Evolutionary conservation across 2,329 filamentous ascomycete genomes (phyloP).

Genomic region (Peltaster fructicola): DNA sequence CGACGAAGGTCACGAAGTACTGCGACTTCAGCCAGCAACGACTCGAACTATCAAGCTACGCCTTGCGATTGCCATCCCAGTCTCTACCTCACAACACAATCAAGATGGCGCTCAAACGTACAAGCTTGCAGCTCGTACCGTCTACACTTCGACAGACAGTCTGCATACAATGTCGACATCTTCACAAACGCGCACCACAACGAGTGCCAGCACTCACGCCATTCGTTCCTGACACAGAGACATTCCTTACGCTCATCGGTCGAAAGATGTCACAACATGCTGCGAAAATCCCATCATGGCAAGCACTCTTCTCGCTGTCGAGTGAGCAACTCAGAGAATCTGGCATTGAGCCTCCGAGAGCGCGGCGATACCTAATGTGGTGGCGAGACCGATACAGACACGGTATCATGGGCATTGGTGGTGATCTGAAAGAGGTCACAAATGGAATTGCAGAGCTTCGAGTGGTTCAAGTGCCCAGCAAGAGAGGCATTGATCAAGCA

Average conservation of each 20-base stretch:
- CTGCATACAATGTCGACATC: constrained; percentile 5
- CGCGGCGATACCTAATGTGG: constrained; percentile 64
- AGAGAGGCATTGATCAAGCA: constrained; percentile 10
- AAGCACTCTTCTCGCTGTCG: constrained; percentile 67
- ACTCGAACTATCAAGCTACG: no score
- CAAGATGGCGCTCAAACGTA: constrained; percentile 14
- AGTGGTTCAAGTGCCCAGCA: constrained; percentile 36
- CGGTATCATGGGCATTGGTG: constrained; percentile 63
- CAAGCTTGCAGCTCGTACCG: constrained; percentile 11
- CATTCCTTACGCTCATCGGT: constrained; percentile 82
- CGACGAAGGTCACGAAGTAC: no score
- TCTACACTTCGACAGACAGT: constrained; percentile 7
- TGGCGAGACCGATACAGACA: constrained; percentile 76
- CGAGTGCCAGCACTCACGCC: constrained; percentile 57
- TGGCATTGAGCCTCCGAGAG: constrained; percentile 71
- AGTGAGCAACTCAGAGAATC: constrained; percentile 63
- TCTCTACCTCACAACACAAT: background rate
- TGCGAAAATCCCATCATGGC: constrained; percentile 79
- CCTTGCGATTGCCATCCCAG: no score
- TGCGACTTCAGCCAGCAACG: no score
- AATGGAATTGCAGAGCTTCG: constrained; percentile 40
- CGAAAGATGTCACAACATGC: constrained; percentile 68
- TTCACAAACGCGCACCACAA: constrained; percentile 19
- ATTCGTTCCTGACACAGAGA: constrained; percentile 67
- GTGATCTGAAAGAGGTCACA: constrained; percentile 60